phyloP scores from a whole-genome alignment of 345 rosid genomes.

The Eucalyptus cladocalyx region DNA sequence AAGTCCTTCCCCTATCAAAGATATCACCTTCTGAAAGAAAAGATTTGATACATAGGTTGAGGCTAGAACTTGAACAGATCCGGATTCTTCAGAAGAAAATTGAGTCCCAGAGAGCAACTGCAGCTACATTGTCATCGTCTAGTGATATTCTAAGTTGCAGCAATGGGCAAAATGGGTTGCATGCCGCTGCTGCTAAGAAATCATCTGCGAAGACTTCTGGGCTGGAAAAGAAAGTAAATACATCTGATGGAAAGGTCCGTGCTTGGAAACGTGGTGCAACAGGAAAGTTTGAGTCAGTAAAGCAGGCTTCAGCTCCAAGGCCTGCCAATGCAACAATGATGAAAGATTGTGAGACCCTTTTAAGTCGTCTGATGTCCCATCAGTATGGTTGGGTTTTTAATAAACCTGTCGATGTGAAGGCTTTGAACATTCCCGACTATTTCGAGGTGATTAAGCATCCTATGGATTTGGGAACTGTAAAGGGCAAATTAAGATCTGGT shows the following conservation, averaged over 20 bases:
- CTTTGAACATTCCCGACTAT: slow-evolving; percentile 81
- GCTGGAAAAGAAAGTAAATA: slow-evolving; percentile 35
- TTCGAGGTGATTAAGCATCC: slow-evolving; percentile 66
- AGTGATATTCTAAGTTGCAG: slow-evolving; percentile 60
- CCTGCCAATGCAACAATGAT: slow-evolving; percentile 38
- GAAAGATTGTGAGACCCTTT: slow-evolving; percentile 72
- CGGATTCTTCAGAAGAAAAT: slow-evolving; percentile 50
- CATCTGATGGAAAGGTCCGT: slow-evolving; percentile 16
- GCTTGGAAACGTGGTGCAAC: slow-evolving; percentile 40
- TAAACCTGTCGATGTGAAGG: slow-evolving; percentile 74
- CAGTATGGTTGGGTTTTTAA: slow-evolving; percentile 78
- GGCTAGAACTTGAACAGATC: slow-evolving; percentile 60
- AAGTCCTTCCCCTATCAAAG: slow-evolving; percentile 48
- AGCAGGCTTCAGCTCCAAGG: slow-evolving; percentile 16
- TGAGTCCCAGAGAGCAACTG: slow-evolving; percentile 35
- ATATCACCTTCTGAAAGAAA: slow-evolving; percentile 57
- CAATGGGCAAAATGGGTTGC: slow-evolving; percentile 28
- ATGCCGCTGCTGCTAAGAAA: slow-evolving; percentile 16
- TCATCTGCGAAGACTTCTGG: slow-evolving; percentile 25
- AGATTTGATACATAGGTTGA: slow-evolving; percentile 42
- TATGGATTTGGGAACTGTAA: slow-evolving; percentile 89
- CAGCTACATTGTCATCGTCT: slow-evolving; percentile 39
- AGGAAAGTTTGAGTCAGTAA: slow-evolving; percentile 41
- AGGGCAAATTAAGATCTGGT: slow-evolving; percentile 46
- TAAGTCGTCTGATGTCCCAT: slow-evolving; percentile 67